Evolutionary conservation across 2,329 filamentous ascomycete species (phyloP), one percentile per base, ranked within the genome.

Genomic region (Colletotrichum trifolii): DNA sequence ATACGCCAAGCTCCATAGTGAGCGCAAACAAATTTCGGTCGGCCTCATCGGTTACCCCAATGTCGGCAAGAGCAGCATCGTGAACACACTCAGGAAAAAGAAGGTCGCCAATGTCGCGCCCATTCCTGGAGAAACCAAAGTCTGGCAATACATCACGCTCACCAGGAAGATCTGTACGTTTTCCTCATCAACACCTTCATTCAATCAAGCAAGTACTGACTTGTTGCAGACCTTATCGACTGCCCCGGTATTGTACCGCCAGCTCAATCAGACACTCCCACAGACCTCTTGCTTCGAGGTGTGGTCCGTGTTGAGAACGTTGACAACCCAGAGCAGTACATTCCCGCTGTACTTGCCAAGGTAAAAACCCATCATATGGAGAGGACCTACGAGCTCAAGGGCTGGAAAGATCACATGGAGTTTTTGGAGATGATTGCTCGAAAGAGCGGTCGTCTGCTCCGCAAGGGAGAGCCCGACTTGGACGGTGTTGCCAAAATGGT

Each of bases 401-500:
- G 90, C 11, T 96, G 92, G 83, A 86, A 86, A 6, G 87, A 92
- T 71, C 84, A 92, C 13, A 89, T 91, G 12, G 89, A 95, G 67
- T 97, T 99, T 72, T 82, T 99, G 1, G 95, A 97, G 73, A 82
- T 93, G 35, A 83, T 99, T 3, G 95, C 94, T 8, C 85, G 94
- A 62, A 98, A 97, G 77, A 89, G 89, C 63, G 96, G 96, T 13
- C 87, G 94, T 71, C 80, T 99, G 17, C 82, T 98, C 13, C 94
- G 93, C 75, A 95, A 93, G 63, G 96, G 95, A n/a, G 96, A 98
- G 76, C 91, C 95, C 4, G 96, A 99, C 76, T 81, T 97, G 60
- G 95, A 98, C 72, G 94, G 94, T 72, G 94, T 97, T 52, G 96
- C 96, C 1, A 97, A 97, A 79, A 97, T 97, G 89, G 91, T 99